Conservation (phyloP, 257 asterid species). For the Solanum gracilifrons region DNA sequence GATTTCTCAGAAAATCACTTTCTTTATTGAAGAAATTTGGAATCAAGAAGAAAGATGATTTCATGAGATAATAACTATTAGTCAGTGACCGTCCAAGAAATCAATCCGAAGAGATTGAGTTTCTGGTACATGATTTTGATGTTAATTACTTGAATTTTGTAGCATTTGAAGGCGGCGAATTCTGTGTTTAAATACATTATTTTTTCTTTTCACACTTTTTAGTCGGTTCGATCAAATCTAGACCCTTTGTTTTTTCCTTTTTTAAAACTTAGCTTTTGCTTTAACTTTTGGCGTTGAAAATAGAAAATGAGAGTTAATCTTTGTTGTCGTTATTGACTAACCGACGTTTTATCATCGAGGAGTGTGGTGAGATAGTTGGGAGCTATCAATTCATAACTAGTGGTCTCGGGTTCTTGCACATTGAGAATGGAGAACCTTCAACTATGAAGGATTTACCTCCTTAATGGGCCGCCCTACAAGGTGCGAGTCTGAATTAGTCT, state of each 20-base stretch:
- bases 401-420: not conserved
- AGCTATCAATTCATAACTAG: not conserved
- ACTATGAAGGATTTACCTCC: not conserved
- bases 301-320: not conserved
- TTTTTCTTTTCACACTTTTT: not conserved
- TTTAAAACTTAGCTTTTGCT: not conserved
- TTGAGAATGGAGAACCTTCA: not conserved
- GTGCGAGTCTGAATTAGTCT: not conserved
- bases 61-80: not conserved
- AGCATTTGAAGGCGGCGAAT: not conserved
- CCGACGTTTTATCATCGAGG: not conserved
- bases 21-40: not conserved
- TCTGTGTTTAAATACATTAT: not conserved
- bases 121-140: not conserved
- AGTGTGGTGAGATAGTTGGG: not conserved
- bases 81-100: not conserved
- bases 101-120: not conserved
- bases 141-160: not conserved
- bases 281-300: not conserved
- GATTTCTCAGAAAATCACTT: not conserved
- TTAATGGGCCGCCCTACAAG: not conserved
- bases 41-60: not conserved
- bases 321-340: not conserved
- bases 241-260: not conserved
- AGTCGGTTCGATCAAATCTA: not conserved